Conservation (phyloP, 805 yeast species). For the Lachancea meyersii region DNA sequence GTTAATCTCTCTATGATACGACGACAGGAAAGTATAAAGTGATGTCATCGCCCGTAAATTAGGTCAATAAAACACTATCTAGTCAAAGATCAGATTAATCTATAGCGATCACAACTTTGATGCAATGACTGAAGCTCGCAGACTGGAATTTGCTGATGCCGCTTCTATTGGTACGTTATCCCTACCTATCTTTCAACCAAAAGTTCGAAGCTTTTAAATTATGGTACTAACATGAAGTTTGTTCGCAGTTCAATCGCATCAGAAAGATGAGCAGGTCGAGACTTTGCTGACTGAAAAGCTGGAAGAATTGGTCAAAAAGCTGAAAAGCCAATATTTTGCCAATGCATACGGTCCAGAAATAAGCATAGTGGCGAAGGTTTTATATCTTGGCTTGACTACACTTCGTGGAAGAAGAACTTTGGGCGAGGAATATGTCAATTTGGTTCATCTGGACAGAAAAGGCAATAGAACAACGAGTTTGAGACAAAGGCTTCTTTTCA, state of each 20-base stretch:
- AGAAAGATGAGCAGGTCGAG: constrained; percentile 77
- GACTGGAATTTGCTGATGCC: constrained; percentile 70
- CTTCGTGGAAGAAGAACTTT: constrained; percentile 69
- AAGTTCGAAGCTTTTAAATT: no score
- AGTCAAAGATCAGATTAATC: no score
- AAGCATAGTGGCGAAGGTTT: constrained; percentile 46
- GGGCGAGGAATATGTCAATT: constrained; percentile 92
- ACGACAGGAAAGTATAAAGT: no score
- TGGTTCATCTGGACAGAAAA: constrained; percentile 51
- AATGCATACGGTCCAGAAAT: constrained; percentile 60
- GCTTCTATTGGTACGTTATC: constrained; percentile 66
- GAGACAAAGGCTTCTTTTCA: constrained; percentile 48
- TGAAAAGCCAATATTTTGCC: constrained; percentile 58
- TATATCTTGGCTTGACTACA: constrained; percentile 73
- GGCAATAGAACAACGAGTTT: constrained; percentile 46
- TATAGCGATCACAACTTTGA: no score
- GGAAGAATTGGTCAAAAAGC: constrained; percentile 46
- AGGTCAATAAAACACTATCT: no score
- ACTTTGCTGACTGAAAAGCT: constrained; percentile 47
- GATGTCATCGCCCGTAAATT: no score
- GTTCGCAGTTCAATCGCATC: constrained; percentile 71
- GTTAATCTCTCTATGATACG: no score
- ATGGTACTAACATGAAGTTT: not conserved
- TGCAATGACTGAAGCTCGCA: constrained; percentile 1
- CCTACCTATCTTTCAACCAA: not conserved